Evolutionary conservation across 2,329 filamentous ascomycete species (phyloP), one percentile per base, ranked within the genome.

Genomic region (Chaetomium sp.): DNA sequence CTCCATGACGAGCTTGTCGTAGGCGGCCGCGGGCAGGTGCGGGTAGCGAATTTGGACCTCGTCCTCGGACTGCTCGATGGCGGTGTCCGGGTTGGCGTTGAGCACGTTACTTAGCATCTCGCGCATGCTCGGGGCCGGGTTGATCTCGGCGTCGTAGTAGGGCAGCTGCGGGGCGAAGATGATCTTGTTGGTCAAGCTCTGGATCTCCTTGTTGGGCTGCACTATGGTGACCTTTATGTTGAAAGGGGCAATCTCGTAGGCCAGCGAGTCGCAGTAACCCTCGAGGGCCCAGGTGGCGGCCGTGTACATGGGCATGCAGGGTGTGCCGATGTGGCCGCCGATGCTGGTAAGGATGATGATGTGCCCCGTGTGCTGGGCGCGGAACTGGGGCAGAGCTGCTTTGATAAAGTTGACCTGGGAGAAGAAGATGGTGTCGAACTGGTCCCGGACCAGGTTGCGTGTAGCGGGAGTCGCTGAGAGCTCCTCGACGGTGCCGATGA

Each of bases 151-250:
- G 8, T 89, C 85, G 69, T 90, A 81, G 66, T 86, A 76, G 21
- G 81, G 83, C 74, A 97, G 85, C 42, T 89, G 88, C 5, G 94
- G 93, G 2, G 91, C 90, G 70, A 94, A 92, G 57, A 88, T 90
- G 71, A 98, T 90, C 63, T 90, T 88, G 78, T 96, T 96, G 31
- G 92, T 95, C 64, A 98, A 83, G 35, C 92, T 88, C 69, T 90
- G 88, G 67, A 97, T 91, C 79, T 98, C 94, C 79, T 97, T 92
- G 77, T 93, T 96, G 29, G 93, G 93, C 80, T 99, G 94, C 53
- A 99, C 90, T 70, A 98, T 93, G 49, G 93, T 97, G 76, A 98
- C 87, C 77, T 94, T 96, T 79, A 98, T 88, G 78, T 97, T 97
- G 81, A 98, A 98, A 0, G 95, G 95, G 0, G 94, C 91, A 68